Evolutionary conservation across 257 asterid species (phyloP).

Genomic region (Hygrophila difformis): DNA sequence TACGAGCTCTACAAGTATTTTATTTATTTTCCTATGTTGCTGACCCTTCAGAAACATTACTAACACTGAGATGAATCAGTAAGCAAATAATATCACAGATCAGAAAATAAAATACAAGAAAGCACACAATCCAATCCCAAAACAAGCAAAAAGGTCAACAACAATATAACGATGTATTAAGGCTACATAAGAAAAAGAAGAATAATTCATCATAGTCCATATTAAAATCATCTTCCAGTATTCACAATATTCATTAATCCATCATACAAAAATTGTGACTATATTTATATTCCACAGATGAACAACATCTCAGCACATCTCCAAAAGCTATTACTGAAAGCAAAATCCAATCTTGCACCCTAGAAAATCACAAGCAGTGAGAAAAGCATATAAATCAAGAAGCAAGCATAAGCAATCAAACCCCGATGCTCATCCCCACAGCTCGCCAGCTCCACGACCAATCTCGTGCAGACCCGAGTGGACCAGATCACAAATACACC

Average conservation of each 20-base stretch:
- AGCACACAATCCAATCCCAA: too few relatives aligned
- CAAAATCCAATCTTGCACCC: conserved; percentile 14
- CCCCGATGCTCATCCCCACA: conserved; percentile 79
- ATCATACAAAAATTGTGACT: conserved; percentile 11
- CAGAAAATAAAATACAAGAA: neutral
- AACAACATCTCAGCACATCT: conserved; percentile 10
- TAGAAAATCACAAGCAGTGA: conserved; percentile 67
- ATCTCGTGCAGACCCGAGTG: conserved; percentile 63
- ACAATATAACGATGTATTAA: too few relatives aligned
- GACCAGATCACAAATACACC: conserved; percentile 67
- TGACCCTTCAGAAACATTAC: too few relatives aligned
- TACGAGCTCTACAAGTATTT: too few relatives aligned
- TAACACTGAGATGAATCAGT: too few relatives aligned
- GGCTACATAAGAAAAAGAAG: too few relatives aligned
- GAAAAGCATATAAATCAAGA: conserved; percentile 61
- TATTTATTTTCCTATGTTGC: too few relatives aligned
- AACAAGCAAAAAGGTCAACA: too few relatives aligned
- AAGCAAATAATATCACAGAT: too few relatives aligned
- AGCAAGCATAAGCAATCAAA: conserved; percentile 66
- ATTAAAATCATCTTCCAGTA: conserved; percentile 11
- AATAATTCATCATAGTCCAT: conserved; percentile 11
- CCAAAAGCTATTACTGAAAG: conserved; percentile 16
- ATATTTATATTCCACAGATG: conserved; percentile 14
- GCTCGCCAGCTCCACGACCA: conserved; percentile 68
- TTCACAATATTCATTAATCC: conserved; percentile 9